These are phyloP conservation scores for Teratosphaeria destructans DNA, from an alignment of 2,329 filamentous ascomycete genomes.

Conservation along the genomic window DNA sequence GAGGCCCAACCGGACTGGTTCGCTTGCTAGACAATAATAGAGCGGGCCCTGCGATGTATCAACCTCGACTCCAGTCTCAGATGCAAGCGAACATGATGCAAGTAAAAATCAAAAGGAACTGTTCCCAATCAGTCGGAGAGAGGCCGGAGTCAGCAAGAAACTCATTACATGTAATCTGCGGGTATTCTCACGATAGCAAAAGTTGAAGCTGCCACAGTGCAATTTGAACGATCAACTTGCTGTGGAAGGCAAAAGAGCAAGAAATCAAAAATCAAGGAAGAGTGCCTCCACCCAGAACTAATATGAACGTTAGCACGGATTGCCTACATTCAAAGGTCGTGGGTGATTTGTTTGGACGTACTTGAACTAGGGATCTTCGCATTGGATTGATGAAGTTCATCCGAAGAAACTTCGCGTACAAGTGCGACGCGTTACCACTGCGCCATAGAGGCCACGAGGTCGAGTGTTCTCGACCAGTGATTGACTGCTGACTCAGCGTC, in stretches of 20 bases:
- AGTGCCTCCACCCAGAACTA: slow-evolving; percentile 1
- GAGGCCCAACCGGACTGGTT: not conserved
- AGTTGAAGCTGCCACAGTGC: too few relatives aligned
- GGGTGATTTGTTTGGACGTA: not conserved
- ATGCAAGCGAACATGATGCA: too few relatives aligned
- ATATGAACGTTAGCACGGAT: too few relatives aligned
- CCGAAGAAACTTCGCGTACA: not conserved
- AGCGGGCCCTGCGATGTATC: too few relatives aligned
- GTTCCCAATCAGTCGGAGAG: too few relatives aligned
- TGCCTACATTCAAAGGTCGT: too few relatives aligned
- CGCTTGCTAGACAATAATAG: too few relatives aligned
- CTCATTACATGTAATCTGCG: too few relatives aligned
- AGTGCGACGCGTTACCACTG: slow-evolving; percentile 3
- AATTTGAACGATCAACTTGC: not conserved
- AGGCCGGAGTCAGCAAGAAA: too few relatives aligned
- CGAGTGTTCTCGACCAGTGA: not conserved
- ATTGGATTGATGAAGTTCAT: not conserved
- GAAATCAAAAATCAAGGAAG: not conserved
- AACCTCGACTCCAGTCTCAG: too few relatives aligned
- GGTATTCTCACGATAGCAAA: too few relatives aligned
- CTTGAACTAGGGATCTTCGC: slow-evolving; percentile 2
- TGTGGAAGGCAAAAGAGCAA: not conserved
- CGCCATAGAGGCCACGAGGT: not conserved
- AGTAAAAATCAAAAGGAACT: too few relatives aligned
- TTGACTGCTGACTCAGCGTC: not conserved